Base-by-base conservation (phyloP, 169 alveolate species). In the Eimeria falciformis region DNA sequence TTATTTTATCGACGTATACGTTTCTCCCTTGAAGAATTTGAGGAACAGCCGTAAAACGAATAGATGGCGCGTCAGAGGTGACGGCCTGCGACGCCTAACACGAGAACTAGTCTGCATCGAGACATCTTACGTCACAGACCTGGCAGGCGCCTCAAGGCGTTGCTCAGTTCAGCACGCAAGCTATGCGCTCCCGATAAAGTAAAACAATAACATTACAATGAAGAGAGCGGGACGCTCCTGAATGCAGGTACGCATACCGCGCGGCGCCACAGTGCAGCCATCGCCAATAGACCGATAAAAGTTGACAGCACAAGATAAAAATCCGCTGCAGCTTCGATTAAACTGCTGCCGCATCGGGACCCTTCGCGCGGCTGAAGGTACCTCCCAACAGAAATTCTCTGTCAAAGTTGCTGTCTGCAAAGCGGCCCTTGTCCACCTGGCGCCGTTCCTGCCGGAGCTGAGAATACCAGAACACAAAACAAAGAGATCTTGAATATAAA, bases 371-470 rank as follows among this genome's bases (percentile, higher is more conserved):
- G 40, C 23, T 81, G 92, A 92, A 92, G 27, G 94, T 92, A 25
- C 73, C 82, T 5, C 83, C 92, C 40, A 92, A 46, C 17, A 92
- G 91, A 29, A 84, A 92, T 53, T 92, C 94, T 5, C 92, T 12
- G 66, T 92, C 92, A 45, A 92, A 92, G 73, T 85, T 82, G 62
- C 66, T 83, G 50, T 92, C 90, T n/a, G 69, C 43, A 9, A 92
- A 69, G 40, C 94, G 94, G 21, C 92, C 90, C 84, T 55, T 83
- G 78, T 92, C 94, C 50, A 92, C 94, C 46, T 78, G 90, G 3
- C 92, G 78, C 37, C 92, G 86, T 43, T 92, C 92, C n/a, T 78
- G 83, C 27, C 94, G 91, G 29, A 82, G 94, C 94, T 90, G 94
- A 53, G 47, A 23, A 62, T 37, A 17, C 14, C 71, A 62, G 3